phyloP scores from a whole-genome alignment of 2,329 filamentous ascomycete species.

The Nectriaceae sp. region DNA sequence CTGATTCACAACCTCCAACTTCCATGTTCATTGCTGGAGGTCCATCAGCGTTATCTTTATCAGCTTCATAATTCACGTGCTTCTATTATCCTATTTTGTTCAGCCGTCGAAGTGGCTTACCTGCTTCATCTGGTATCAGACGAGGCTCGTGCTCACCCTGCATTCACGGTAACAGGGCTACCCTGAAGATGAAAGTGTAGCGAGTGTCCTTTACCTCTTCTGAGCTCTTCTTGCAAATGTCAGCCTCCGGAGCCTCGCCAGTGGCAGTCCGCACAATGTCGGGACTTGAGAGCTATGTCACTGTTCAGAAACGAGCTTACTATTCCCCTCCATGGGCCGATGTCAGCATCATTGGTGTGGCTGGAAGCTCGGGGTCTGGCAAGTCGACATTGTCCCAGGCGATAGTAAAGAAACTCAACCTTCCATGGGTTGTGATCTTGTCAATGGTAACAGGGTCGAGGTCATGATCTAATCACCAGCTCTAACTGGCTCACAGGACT shows the following conservation, averaged over 20 bases:
- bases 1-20: conserved; percentile 1
- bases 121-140: neutral
- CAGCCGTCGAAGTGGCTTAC: neutral
- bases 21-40: too few species aligned
- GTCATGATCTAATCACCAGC: conserved; percentile 1
- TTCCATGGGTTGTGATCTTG: conserved; percentile 97
- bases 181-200: neutral
- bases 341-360: conserved; percentile 94
- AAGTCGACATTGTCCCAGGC: conserved; percentile 94
- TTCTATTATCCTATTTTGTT: too few species aligned
- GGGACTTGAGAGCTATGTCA: conserved; percentile 43
- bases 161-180: neutral
- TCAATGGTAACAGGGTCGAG: conserved; percentile 70
- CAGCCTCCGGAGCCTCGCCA: neutral
- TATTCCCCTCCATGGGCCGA: conserved; percentile 97
- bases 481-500: conserved; percentile 66
- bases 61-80: too few species aligned
- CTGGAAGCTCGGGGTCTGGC: conserved; percentile 89
- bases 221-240: neutral
- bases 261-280: conserved; percentile 25
- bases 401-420: conserved; percentile 84
- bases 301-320: conserved; percentile 62
- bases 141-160: neutral
- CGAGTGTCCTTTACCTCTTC: neutral
- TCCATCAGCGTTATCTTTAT: too few species aligned